These are phyloP conservation scores for Adiantum capillusveneris DNA, from an alignment of 75 land plant species.

Conservation along the genomic window DNA sequence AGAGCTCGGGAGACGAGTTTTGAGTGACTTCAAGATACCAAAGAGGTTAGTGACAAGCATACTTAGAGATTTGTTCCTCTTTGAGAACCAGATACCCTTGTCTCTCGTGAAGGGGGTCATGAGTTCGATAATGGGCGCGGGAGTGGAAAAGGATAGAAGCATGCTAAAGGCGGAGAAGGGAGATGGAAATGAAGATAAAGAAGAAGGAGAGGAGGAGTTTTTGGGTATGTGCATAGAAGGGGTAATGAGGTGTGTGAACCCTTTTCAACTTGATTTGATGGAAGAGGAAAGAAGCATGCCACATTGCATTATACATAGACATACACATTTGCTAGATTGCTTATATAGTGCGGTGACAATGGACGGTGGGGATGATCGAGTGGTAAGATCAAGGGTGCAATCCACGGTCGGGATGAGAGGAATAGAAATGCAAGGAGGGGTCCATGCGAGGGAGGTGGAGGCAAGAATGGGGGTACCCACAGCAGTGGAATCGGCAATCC, in stretches of 20 bases:
- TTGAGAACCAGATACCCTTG: constrained; percentile 1
- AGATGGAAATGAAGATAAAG: not conserved
- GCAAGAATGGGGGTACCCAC: not conserved
- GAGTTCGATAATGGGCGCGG: not conserved
- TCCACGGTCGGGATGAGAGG: no score
- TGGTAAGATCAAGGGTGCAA: no score
- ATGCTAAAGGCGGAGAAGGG: not conserved
- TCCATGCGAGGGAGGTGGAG: not conserved
- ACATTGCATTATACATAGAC: not conserved
- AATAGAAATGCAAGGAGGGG: no score
- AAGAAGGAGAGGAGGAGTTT: not conserved
- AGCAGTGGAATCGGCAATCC: constrained; percentile 1
- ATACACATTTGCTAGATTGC: constrained; percentile 2
- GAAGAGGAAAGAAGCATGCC: not conserved
- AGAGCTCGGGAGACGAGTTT: not conserved
- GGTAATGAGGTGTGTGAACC: not conserved
- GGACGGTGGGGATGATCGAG: no score
- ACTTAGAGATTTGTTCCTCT: not conserved
- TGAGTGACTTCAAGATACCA: not conserved
- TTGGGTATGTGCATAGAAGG: not conserved
- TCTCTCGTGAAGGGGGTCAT: constrained; percentile 1
- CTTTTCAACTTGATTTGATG: not conserved
- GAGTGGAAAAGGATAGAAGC: not conserved
- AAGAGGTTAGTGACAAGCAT: not conserved
- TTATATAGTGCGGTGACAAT: not conserved